phyloP scores from a whole-genome alignment of 345 rosid genomes.

The Eucalyptus guilfoylei region DNA sequence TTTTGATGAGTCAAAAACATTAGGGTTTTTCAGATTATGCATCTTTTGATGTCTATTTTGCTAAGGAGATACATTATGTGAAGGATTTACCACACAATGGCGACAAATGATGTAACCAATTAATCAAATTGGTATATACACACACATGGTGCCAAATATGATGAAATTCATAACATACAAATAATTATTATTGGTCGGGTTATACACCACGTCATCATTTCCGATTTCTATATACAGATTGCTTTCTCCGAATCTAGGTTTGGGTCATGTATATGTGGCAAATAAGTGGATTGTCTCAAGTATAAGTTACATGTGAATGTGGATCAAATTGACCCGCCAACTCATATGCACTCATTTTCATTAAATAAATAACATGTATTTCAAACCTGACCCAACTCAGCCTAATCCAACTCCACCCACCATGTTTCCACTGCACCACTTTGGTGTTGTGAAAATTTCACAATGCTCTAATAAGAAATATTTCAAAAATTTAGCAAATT shows the following conservation, averaged over 20 bases:
- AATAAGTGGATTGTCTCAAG: too few relatives aligned
- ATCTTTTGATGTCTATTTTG: not conserved
- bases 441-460: not conserved
- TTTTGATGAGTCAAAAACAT: not conserved
- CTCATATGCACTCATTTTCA: too few relatives aligned
- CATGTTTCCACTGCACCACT: not conserved
- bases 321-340: too few relatives aligned
- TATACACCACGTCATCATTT: too few relatives aligned
- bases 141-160: not conserved
- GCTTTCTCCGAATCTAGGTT: too few relatives aligned
- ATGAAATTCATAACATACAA: not conserved
- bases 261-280: too few relatives aligned
- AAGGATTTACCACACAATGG: accelerated
- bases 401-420: not conserved
- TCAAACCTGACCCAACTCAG: too few relatives aligned
- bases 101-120: not conserved
- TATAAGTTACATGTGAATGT: too few relatives aligned
- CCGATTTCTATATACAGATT: too few relatives aligned
- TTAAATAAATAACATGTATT: too few relatives aligned
- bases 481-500: not conserved
- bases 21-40: not conserved
- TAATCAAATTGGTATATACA: not conserved
- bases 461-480: not conserved
- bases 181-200: not conserved
- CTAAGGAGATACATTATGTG: not conserved